Conservation (phyloP, 2,329 filamentous ascomycete genomes). For the Bipolaris bicolor region DNA sequence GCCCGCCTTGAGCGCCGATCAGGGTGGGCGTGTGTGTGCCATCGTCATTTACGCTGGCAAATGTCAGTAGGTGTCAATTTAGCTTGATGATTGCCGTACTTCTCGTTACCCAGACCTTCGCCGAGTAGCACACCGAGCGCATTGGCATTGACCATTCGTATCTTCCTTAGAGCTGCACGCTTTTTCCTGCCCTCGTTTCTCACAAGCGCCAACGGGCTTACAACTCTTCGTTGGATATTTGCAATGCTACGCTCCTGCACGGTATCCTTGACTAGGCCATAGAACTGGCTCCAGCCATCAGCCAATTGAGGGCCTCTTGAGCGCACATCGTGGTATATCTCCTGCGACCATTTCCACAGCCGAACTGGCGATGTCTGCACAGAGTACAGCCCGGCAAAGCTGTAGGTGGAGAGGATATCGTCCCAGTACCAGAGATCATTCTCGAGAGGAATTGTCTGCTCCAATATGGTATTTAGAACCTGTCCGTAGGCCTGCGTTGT, state of each 20-base stretch:
- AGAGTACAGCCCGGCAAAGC: constrained; percentile 80
- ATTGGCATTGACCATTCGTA: constrained; percentile 82
- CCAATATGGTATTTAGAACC: constrained; percentile 75
- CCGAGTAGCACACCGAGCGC: constrained; percentile 87
- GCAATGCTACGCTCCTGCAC: constrained; percentile 74
- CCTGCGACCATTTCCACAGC: constrained; percentile 73
- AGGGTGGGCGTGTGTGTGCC: constrained; percentile 52
- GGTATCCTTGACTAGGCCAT: constrained; percentile 77
- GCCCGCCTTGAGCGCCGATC: constrained; percentile 54
- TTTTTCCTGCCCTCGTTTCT: constrained; percentile 78
- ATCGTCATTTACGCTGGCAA: constrained; percentile 66
- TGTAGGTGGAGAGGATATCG: constrained; percentile 78
- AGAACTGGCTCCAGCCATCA: constrained; percentile 68
- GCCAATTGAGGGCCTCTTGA: constrained; percentile 49
- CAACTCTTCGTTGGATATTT: constrained; percentile 72
- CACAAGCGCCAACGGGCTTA: constrained; percentile 78
- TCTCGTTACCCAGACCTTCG: constrained; percentile 72
- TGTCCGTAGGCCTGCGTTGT: constrained; percentile 88
- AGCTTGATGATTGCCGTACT: constrained; percentile 18
- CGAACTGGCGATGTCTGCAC: constrained; percentile 82
- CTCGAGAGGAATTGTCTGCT: constrained; percentile 81
- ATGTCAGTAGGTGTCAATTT: constrained; percentile 11
- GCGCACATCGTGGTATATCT: constrained; percentile 70
- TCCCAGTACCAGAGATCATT: constrained; percentile 98
- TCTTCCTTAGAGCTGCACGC: constrained; percentile 70